Evolutionary conservation across 768 basidiomycete genomes (phyloP).

Genomic region (Suillus plorans): DNA sequence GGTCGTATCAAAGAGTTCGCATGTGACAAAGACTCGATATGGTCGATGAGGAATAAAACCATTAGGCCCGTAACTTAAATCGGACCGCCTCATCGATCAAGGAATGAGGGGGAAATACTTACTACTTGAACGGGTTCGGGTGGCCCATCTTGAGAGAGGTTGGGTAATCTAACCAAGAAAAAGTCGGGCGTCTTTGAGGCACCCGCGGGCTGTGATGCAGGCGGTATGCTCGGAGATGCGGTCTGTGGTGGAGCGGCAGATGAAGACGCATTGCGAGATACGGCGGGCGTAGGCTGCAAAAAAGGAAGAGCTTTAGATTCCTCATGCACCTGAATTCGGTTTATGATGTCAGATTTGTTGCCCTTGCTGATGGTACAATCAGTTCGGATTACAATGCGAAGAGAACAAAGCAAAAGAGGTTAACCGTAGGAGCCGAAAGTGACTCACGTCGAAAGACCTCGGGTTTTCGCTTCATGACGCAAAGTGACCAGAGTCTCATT

Average conservation of each 20-base stretch:
- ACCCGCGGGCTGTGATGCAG: slow-evolving; percentile 25
- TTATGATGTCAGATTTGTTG: slow-evolving; percentile 55
- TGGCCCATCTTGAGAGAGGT: slow-evolving; percentile 44
- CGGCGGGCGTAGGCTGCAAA: slow-evolving; percentile 22
- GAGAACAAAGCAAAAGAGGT: slow-evolving; percentile 4
- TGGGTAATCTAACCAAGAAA: slow-evolving; percentile 56
- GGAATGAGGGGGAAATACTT: slow-evolving; percentile 22
- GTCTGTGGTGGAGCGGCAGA: slow-evolving; percentile 26
- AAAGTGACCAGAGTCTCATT: slow-evolving; percentile 49
- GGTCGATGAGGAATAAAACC: slow-evolving; percentile 2
- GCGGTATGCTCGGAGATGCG: slow-evolving; percentile 44
- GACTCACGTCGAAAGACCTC: slow-evolving; percentile 56
- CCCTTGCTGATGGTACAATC: slow-evolving; percentile 43
- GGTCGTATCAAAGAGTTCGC: slow-evolving; percentile 12
- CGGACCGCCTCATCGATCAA: slow-evolving; percentile 2
- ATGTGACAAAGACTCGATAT: slow-evolving; percentile 10
- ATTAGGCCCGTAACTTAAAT: not conserved
- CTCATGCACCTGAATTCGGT: slow-evolving; percentile 55
- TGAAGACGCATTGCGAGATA: slow-evolving; percentile 27
- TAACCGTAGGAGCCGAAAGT: not conserved
- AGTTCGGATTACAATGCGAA: slow-evolving; percentile 6
- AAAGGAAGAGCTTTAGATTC: slow-evolving; percentile 24
- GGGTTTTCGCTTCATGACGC: slow-evolving; percentile 51
- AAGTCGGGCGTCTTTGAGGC: slow-evolving; percentile 30
- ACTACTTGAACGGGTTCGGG: slow-evolving; percentile 58